Evolutionary conservation across 441 rosid species (phyloP), one percentile per base, ranked within the genome.

Genomic region (Raphanus hybrid): DNA sequence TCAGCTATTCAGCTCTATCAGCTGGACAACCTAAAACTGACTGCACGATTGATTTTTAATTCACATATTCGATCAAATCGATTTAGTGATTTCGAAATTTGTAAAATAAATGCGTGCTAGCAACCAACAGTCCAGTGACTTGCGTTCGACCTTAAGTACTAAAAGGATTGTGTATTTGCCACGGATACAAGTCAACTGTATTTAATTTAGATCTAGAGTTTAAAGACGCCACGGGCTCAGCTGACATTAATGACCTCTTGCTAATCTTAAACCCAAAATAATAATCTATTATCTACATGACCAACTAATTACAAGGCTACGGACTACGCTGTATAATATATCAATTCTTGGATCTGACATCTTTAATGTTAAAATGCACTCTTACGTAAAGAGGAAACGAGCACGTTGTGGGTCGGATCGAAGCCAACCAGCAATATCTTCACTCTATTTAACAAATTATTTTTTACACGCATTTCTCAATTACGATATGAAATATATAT

Each of bases 321-420:
- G 26, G 26, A 23, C 26, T 23, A 23, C 26, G 26, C 2, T 23
- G 34, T 27, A 27, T 5, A 8, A n/a, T 18, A 74, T 4, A 14
- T 4, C 16, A 14, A 74, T 54, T n/a, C 32, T 6, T 57, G 74
- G 23, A 58, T 18, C 52, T 23, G 12, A n/a, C 58, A 48, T 55
- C 27, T 10, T 55, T 8, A 55, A 9, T 14, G 62, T 68, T 43
- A 32, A 23, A 23, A 34, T 61, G 67, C 34, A 29, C 15, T 29
- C 35, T 16, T 75, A 20, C 64, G 57, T 67, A 67, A 50, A 12
- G 45, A 3, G 45, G 14, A 35, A 50, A 69, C 74, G 70, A 23
- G 45, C 70, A 63, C 70, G 74, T 69, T 52, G 57, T 62, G 8
- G 29, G 74, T 63, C 75, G 45, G 65, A 45, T 64, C 57, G 57